phyloP scores from a whole-genome alignment of 129 eudicot species.

The Chrysanthemum seticuspe region DNA sequence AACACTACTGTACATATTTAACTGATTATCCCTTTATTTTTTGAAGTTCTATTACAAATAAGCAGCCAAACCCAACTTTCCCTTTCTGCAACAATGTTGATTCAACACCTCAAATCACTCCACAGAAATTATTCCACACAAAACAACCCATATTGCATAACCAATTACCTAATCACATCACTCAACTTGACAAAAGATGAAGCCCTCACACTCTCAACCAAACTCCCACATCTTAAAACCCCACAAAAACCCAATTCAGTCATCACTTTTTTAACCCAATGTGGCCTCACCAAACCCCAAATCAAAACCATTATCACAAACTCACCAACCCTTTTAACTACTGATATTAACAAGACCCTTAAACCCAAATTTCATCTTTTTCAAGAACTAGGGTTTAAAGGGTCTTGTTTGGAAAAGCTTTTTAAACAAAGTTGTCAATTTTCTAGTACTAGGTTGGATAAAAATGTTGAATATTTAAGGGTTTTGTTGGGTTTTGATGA shows the following conservation, averaged over 20 bases:
- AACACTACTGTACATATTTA: too few species aligned
- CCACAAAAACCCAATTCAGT: conserved; percentile 22
- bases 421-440: neutral
- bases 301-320: conserved; percentile 22
- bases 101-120: too few species aligned
- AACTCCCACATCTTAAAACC: conserved; percentile 31
- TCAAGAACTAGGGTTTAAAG: conserved; percentile 28
- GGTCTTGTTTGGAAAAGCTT: conserved; percentile 24
- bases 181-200: conserved; percentile 17
- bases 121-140: neutral
- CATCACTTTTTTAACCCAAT: conserved; percentile 15
- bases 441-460: conserved; percentile 1
- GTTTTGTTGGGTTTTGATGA: conserved; percentile 29
- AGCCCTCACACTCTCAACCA: conserved; percentile 11
- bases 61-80: too few species aligned
- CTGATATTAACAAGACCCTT: conserved; percentile 35
- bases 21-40: too few species aligned
- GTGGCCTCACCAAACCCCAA: conserved; percentile 35
- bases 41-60: too few species aligned
- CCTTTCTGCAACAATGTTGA: too few species aligned
- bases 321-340: conserved; percentile 20
- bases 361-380: conserved; percentile 29
- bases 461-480: conserved; percentile 26
- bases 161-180: conserved; percentile 23
- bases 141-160: conserved; percentile 16